Conservation (phyloP, 441 rosid species). For the Populus hybrid region DNA sequence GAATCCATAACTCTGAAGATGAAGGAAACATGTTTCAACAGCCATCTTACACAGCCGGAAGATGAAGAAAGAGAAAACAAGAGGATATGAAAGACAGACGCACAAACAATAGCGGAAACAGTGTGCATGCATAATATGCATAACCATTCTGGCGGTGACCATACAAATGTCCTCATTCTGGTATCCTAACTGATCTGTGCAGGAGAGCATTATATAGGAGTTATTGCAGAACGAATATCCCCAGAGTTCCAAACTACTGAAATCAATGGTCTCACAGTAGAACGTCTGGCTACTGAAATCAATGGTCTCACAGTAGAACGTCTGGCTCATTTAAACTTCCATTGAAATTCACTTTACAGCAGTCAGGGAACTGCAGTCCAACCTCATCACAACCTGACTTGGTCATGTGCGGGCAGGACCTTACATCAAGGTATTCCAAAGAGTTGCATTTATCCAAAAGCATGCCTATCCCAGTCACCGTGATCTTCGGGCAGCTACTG, state of each 20-base stretch:
- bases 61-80: background rate
- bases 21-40: constrained; percentile 8
- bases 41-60: background rate
- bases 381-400: constrained; percentile 75
- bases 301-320: constrained; percentile 36
- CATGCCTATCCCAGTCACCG: constrained; percentile 58
- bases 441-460: constrained; percentile 64
- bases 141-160: constrained; percentile 13
- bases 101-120: background rate
- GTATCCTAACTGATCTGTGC: constrained; percentile 5
- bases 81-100: background rate
- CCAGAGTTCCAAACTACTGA: background rate
- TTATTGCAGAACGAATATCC: background rate
- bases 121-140: constrained; percentile 18
- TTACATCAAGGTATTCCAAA: constrained; percentile 75
- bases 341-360: constrained; percentile 73
- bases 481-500: constrained; percentile 70
- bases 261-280: constrained; percentile 29
- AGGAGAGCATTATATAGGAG: background rate
- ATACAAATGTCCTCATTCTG: constrained; percentile 16
- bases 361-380: constrained; percentile 61
- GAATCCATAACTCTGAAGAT: background rate
- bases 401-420: constrained; percentile 78
- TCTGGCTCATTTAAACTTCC: constrained; percentile 75
- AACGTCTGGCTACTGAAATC: constrained; percentile 43